Evolutionary conservation across 116 monocot genomes (phyloP).

Genomic region (Phalaenopsis hybrid): DNA sequence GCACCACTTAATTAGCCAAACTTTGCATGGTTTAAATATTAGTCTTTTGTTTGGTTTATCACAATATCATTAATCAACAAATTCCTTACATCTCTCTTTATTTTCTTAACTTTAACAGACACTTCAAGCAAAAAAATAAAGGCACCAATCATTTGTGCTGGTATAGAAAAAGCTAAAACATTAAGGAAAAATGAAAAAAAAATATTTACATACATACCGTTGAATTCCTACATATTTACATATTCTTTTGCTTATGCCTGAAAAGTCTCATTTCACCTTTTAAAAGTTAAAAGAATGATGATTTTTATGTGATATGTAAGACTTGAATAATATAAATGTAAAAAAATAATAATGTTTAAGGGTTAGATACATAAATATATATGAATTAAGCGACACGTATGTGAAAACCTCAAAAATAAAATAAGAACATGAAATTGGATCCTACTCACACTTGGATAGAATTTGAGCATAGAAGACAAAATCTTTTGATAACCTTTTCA

Average conservation of each 20-base stretch:
- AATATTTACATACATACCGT: too few relatives aligned
- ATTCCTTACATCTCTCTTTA: too few relatives aligned
- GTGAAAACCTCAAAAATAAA: background rate
- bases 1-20: background rate
- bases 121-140: background rate
- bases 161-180: background rate
- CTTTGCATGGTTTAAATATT: background rate
- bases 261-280: too few relatives aligned
- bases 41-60: background rate
- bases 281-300: too few relatives aligned
- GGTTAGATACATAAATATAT: too few relatives aligned
- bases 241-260: too few relatives aligned
- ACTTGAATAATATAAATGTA: too few relatives aligned
- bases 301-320: too few relatives aligned
- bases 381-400: too few relatives aligned
- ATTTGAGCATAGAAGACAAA: background rate
- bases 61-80: too few relatives aligned
- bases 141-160: background rate
- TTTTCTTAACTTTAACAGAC: background rate
- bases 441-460: constrained; percentile 4
- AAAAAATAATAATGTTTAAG: too few relatives aligned
- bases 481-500: background rate
- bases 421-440: background rate
- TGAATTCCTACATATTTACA: too few relatives aligned
- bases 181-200: background rate